Evolutionary conservation across 371 early-diverging fungal species (phyloP), one percentile per base, ranked within the genome.

Genomic region (Haplosporangium sp.): DNA sequence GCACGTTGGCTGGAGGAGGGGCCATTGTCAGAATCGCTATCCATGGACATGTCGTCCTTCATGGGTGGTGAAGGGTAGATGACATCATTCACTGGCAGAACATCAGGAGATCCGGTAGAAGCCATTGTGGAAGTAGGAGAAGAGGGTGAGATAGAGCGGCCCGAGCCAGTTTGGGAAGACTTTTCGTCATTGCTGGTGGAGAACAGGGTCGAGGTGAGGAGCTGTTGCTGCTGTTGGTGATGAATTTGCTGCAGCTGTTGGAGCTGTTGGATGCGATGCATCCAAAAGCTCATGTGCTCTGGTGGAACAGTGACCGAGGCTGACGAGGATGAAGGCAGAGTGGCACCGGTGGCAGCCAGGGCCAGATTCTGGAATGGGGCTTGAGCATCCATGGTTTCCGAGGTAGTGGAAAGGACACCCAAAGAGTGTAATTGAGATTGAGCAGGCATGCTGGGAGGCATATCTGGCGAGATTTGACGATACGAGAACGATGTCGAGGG

Each of bases 61-160:
- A 74, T 74, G 13, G 74, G 68, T 40, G 74, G 74, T 16, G 74
- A 74, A n/a, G 74, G 74, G 55, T 74, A 74, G 55, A 74, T 53
- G 50, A 54, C 16, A 40, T 64, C 55, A 20, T 50, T 66, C 40
- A 67, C 73, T 0, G 50, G 3, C 45, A 57, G 61, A 0, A 50
- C 63, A 16, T 42, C 16, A 47, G 56, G 47, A 14, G 58, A 55
- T 2, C 41, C 14, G 38, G 59, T 50, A 0, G 60, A 71, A 21
- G 47, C 37, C n/a, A n/a, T n/a, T 7, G 40, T 45, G 0, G 55
- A 59, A 8, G 36, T 14, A 9, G 59, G 55, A 11, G 58, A 51
- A 0, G 69, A 58, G 8, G 63, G 53, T 2, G 62, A 50, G 13
- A 42, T 38, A 18, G 53, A 62, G 2, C 53, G 59, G 16, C 53